phyloP scores from a whole-genome alignment of 768 basidiomycete species.

The Harrya chromipes region DNA sequence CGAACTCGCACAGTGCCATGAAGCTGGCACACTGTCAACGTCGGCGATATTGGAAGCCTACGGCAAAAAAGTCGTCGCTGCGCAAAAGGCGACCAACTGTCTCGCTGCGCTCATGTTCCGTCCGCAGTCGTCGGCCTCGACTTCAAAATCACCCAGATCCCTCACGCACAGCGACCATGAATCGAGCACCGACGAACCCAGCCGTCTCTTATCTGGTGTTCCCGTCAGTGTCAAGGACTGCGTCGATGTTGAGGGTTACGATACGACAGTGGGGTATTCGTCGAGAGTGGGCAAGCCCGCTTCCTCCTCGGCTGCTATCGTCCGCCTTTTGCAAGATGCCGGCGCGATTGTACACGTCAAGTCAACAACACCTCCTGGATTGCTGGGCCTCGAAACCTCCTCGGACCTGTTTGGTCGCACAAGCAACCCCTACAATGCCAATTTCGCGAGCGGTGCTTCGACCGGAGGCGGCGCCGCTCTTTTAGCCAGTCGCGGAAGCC shows the following conservation, averaged over 20 bases:
- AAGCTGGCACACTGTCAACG: constrained; percentile 25
- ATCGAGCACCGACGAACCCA: neutral
- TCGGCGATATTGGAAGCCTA: constrained; percentile 37
- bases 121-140: constrained; percentile 14
- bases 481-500: constrained; percentile 41
- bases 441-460: constrained; percentile 44
- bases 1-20: constrained; percentile 35
- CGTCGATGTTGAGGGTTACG: constrained; percentile 43
- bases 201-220: constrained; percentile 40
- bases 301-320: constrained; percentile 35
- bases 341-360: constrained; percentile 42
- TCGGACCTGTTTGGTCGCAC: constrained; percentile 48
- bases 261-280: constrained; percentile 45
- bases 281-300: constrained; percentile 35
- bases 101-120: constrained; percentile 44
- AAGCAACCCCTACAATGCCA: constrained; percentile 45
- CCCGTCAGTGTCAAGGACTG: constrained; percentile 50
- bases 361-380: constrained; percentile 43
- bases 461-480: constrained; percentile 52
- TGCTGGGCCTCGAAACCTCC: constrained; percentile 38
- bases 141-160: constrained; percentile 7
- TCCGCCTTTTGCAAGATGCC: constrained; percentile 39
- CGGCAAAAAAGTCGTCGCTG: constrained; percentile 38
- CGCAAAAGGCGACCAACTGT: constrained; percentile 48
- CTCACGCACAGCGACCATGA: constrained; percentile 8